Evolutionary conservation across 1,139 yeast genomes (phyloP).

Genomic region (Lodderomyces elongisporus): DNA sequence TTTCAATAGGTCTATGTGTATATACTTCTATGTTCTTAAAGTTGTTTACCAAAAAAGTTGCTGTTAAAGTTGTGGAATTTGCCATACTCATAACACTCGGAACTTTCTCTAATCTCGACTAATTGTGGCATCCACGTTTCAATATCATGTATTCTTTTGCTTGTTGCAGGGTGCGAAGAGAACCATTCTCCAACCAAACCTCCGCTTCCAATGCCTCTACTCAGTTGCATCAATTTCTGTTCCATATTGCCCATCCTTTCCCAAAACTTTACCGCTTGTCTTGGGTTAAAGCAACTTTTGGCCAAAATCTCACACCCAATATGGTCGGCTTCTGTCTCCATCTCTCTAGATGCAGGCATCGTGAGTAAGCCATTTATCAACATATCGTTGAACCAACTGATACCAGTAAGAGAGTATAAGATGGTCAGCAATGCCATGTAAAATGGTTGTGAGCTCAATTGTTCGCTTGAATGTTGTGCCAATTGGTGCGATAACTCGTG

Average conservation of each 20-base stretch:
- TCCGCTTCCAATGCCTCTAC: constrained; percentile 3
- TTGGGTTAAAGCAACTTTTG: constrained; percentile 77
- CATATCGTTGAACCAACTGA: constrained; percentile 43
- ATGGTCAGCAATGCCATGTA: constrained; percentile 49
- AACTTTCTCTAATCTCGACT: constrained; percentile 31
- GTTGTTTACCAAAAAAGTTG: constrained; percentile 19
- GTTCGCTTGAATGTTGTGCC: constrained; percentile 88
- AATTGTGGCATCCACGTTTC: constrained; percentile 71
- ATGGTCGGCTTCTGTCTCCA: constrained; percentile 95
- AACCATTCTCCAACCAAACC: constrained; percentile 49
- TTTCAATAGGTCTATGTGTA: not conserved
- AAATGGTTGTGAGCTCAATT: constrained; percentile 60
- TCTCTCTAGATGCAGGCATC: constrained; percentile 83
- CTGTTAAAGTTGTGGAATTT: constrained; percentile 16
- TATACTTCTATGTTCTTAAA: too few species aligned
- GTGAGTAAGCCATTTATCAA: constrained; percentile 57
- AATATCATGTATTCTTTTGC: constrained; percentile 65
- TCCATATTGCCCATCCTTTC: constrained; percentile 69
- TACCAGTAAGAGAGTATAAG: constrained; percentile 35
- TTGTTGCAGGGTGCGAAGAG: constrained; percentile 89
- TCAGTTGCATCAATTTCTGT: constrained; percentile 15
- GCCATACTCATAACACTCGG: constrained; percentile 25
- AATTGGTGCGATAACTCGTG: constrained; percentile 94
- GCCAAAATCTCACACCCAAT: constrained; percentile 93
- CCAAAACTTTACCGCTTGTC: constrained; percentile 76